Evolutionary conservation across 805 yeast genomes (phyloP), one percentile per base, ranked within the genome.

Genomic region (Pichia eremophila): DNA sequence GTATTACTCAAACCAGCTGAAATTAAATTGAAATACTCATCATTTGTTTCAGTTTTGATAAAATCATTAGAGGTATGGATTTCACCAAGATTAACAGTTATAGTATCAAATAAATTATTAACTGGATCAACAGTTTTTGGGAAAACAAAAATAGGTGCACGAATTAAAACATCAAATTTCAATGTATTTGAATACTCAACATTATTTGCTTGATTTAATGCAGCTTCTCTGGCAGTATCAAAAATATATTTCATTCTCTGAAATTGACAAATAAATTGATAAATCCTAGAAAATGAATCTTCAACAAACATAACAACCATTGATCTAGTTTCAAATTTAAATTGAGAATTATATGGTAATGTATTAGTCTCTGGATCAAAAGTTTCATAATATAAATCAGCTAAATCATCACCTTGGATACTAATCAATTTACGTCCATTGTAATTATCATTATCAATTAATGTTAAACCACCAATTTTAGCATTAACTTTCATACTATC

Each of bases 201-300:
- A 44, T 66, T 75, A 32, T 52, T 78, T 0, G 93, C 93, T 61
- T 86, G 95, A 54, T 83, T 78, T 54, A 88, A 76, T 0, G 98
- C 96, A 11, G 89, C 86, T 57, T 83, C 87, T 49, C 98, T 75
- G 0, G 98, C 95, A 19, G 76, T 70, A 58, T 93, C 99, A 63
- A 85, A 95, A n/a, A 90, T 72, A 5, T 77, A 78, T 63, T 93
- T 93, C 95, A 91, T 87, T 55, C 76, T 76, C 49, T 79, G 83
- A 58, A 95, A 85, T 55, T 83, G 84, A 53, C 78, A 78, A 56
- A 88, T 67, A 57, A 79, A 91, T 11, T 74, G 70, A 31, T 83
- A 58, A 11, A 95, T 74, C 53, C 81, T 75, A 34, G 80, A 73
- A 49, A 89, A 73, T 0, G 97, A 84, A 50, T 80, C 84, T 56